Conservation (phyloP, 78 protist genomes). For the Planoprotostelium fungivorum region DNA sequence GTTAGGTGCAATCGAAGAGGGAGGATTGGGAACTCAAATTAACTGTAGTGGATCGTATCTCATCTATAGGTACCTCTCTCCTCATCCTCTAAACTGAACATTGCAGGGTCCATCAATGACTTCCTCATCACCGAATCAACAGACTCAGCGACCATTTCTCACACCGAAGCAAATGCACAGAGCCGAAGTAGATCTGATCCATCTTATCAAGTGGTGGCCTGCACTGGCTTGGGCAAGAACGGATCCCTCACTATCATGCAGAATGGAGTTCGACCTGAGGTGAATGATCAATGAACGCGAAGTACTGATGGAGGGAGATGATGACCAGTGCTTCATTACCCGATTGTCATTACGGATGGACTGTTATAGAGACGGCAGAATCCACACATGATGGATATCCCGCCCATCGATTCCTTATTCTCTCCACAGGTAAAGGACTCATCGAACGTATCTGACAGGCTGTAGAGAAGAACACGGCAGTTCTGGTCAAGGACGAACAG, state of each 20-base stretch:
- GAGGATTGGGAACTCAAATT: neutral
- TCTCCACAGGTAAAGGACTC: neutral
- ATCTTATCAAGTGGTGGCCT: constrained; percentile 24
- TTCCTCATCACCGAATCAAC: constrained; percentile 20
- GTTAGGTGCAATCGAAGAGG: neutral
- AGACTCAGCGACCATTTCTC: neutral
- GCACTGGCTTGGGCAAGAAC: constrained; percentile 57
- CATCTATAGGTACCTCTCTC: neutral
- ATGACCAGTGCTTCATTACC: neutral
- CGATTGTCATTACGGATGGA: neutral
- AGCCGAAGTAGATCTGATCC: neutral
- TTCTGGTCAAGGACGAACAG: too few species aligned
- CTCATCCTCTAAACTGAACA: neutral
- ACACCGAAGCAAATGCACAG: neutral
- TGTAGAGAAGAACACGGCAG: neutral
- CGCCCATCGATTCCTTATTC: neutral
- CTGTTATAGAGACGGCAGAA: neutral
- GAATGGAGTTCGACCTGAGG: constrained; percentile 32
- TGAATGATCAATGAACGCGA: neutral
- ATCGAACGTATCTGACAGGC: neutral
- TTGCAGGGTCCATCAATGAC: constrained; percentile 36
- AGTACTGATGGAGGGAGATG: neutral
- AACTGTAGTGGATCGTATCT: neutral
- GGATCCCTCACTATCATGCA: constrained; percentile 40
- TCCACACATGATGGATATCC: neutral